phyloP scores from a whole-genome alignment of 164 flowering plant species.

The Sedum album region DNA sequence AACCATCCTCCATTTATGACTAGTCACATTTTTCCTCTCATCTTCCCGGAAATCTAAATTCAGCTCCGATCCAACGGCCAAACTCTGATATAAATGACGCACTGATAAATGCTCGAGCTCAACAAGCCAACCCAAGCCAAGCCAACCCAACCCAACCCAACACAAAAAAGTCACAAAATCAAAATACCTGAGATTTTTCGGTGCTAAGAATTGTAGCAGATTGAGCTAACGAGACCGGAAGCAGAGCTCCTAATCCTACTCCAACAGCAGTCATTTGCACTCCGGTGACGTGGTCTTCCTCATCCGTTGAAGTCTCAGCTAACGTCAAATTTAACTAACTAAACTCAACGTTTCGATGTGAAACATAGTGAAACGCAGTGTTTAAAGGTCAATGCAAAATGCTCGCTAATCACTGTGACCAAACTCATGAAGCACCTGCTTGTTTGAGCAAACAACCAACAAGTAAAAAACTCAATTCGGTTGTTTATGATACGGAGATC shows the following conservation, averaged over 20 bases:
- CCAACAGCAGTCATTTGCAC: not conserved
- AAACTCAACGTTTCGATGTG: not conserved
- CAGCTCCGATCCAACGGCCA: not conserved
- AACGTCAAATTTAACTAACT: too few relatives aligned
- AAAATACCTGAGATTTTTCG: not conserved
- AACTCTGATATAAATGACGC: not conserved
- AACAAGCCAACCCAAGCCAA: too few relatives aligned
- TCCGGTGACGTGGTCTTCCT: not conserved
- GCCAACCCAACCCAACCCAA: not conserved
- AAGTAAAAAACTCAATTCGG: constrained; percentile 58
- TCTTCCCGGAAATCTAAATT: constrained; percentile 1
- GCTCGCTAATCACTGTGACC: too few relatives aligned
- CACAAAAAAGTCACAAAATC: not conserved
- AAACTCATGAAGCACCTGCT: constrained; percentile 50
- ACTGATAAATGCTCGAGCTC: not conserved
- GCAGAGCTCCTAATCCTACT: not conserved
- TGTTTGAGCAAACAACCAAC: constrained; percentile 61
- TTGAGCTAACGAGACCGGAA: not conserved
- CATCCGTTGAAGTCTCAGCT: not conserved
- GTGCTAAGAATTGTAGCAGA: not conserved
- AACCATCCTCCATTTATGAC: constrained; percentile 71
- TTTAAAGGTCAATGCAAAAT: not conserved
- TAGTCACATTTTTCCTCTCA: not conserved
- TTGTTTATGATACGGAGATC: constrained; percentile 44
- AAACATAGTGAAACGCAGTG: not conserved